Evolutionary conservation across 208 protist species (phyloP).

Genomic region (Angomonas deanei): DNA sequence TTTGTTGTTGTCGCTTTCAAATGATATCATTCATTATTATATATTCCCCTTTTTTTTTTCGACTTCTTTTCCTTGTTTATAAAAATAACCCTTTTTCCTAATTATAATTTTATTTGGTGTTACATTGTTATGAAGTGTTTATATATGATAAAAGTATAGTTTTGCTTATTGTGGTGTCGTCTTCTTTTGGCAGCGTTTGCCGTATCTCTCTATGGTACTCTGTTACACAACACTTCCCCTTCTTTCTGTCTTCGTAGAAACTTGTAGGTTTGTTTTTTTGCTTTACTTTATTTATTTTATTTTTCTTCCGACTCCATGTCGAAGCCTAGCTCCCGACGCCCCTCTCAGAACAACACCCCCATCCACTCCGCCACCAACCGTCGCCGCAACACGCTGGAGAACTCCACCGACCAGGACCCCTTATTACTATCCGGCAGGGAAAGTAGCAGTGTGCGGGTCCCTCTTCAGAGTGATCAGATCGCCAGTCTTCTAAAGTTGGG

Average conservation of each 20-base stretch:
- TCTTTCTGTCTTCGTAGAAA: neutral
- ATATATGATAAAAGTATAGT: neutral
- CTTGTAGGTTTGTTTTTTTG: neutral
- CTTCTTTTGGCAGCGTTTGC: neutral
- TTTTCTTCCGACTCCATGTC: neutral
- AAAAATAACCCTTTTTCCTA: neutral
- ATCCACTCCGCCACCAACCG: too few relatives aligned
- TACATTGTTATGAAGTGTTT: neutral
- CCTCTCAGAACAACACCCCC: too few relatives aligned
- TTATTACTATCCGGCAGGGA: too few relatives aligned
- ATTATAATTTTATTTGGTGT: neutral
- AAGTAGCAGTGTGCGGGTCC: too few relatives aligned
- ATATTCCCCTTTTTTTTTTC: neutral
- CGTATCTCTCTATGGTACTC: neutral
- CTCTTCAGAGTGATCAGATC: too few relatives aligned
- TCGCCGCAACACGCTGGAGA: too few relatives aligned
- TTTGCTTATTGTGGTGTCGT: neutral
- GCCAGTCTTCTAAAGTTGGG: neutral
- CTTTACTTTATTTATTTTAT: neutral
- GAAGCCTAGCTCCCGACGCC: neutral
- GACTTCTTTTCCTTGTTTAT: neutral
- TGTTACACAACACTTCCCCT: neutral
- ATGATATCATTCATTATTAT: neutral
- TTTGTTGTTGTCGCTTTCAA: constrained; percentile 6
- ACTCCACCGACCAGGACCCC: too few relatives aligned